These are phyloP conservation scores for Diospyros kaki DNA, from an alignment of 148 eudicot genomes.

Conservation along the genomic window DNA sequence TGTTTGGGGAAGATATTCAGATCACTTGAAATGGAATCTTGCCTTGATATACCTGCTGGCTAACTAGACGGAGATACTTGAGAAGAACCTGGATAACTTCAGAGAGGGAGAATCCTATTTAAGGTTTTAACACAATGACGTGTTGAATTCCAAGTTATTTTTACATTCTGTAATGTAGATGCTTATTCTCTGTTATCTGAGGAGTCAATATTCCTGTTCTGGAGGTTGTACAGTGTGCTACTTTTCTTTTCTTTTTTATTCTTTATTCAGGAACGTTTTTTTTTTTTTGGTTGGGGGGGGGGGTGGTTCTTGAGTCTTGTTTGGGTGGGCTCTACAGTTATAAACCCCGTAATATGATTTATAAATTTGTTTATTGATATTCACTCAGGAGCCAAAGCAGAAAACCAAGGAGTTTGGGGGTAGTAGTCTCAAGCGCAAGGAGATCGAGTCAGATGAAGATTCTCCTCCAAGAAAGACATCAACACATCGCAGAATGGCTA, in stretches of 20 bases:
- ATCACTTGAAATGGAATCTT: background rate
- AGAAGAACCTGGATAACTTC: background rate
- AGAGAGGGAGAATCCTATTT: background rate
- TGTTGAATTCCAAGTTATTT: background rate
- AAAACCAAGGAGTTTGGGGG: slow-evolving; percentile 48
- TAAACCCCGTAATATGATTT: background rate
- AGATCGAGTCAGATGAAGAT: slow-evolving; percentile 85
- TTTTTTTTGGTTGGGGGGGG: background rate
- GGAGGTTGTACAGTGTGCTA: background rate
- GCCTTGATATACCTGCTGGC: background rate
- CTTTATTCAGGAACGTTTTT: background rate
- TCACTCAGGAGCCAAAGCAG: slow-evolving; percentile 60
- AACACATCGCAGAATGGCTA: slow-evolving; percentile 71
- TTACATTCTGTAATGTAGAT: background rate
- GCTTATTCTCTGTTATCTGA: background rate
- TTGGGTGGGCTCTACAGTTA: background rate
- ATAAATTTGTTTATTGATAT: background rate
- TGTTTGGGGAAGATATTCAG: background rate
- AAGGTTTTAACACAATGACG: background rate
- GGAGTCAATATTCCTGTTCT: slow-evolving; percentile 3
- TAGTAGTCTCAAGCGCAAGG: slow-evolving; percentile 74
- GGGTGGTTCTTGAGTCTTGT: background rate
- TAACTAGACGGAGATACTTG: background rate
- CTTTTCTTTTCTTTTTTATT: background rate
- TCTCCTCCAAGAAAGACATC: slow-evolving; percentile 71